Conservation (phyloP, 1,284 basidiomycete genomes). For the Leccinum subfulvum region DNA sequence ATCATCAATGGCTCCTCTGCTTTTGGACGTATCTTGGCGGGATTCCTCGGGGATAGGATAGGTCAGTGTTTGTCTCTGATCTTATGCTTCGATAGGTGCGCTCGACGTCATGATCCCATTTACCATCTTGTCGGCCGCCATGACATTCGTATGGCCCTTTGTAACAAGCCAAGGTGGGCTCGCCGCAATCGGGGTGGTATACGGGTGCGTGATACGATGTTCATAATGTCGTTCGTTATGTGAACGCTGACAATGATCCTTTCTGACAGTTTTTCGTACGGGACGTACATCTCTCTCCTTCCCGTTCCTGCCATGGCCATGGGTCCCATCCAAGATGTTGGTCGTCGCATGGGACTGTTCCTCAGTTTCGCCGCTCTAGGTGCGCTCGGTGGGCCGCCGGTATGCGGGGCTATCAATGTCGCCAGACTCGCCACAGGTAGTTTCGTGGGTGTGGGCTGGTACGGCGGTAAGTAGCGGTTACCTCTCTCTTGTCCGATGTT, state of each 20-base stretch:
- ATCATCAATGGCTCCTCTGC: slow-evolving; percentile 49
- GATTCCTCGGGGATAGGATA: slow-evolving; percentile 38
- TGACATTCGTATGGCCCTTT: slow-evolving; percentile 49
- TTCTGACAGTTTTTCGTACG: slow-evolving; percentile 51
- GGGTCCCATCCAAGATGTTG: slow-evolving; percentile 59
- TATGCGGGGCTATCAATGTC: slow-evolving; percentile 47
- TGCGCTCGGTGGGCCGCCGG: slow-evolving; percentile 47
- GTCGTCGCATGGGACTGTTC: slow-evolving; percentile 57
- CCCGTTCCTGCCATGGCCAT: slow-evolving; percentile 56
- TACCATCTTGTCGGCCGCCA: slow-evolving; percentile 36
- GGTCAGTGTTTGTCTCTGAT: slow-evolving; percentile 31
- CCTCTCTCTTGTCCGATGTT: slow-evolving; percentile 31
- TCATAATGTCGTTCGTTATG: not conserved
- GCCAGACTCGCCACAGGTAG: slow-evolving; percentile 29
- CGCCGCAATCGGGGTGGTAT: slow-evolving; percentile 41
- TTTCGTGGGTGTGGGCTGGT: slow-evolving; percentile 44
- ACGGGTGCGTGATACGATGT: slow-evolving; percentile 37
- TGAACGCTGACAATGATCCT: slow-evolving; percentile 27
- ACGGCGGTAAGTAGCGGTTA: slow-evolving; percentile 41
- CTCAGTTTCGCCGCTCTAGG: slow-evolving; percentile 50
- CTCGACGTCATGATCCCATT: slow-evolving; percentile 46
- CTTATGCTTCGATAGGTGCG: slow-evolving; percentile 26
- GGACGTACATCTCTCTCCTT: slow-evolving; percentile 56
- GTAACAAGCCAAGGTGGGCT: slow-evolving; percentile 31
- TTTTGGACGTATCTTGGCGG: slow-evolving; percentile 42